Percentiles rank a stretch among this genome's conserved stretches.
phyloP scores from a whole-genome alignment of 768 basidiomycete genomes.

The Lenzites betulinus region DNA sequence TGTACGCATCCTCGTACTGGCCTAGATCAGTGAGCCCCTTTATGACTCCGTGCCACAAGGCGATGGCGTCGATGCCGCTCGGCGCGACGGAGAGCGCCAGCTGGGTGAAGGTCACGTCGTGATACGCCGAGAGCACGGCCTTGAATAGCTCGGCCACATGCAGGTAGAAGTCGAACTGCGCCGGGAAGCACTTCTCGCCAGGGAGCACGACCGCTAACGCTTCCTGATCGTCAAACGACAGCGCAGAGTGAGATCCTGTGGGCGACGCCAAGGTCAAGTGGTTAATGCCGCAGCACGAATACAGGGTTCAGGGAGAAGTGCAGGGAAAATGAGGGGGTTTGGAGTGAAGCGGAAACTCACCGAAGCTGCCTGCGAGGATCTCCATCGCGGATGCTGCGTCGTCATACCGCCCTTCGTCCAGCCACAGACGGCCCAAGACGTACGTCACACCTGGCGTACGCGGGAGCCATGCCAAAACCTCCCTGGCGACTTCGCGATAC shows the following conservation, averaged over 20 bases:
- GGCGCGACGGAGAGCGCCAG: conserved; percentile 76
- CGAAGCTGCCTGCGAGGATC: conserved; percentile 73
- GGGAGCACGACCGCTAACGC: conserved; percentile 66
- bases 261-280: background rate
- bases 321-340: background rate
- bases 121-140: conserved; percentile 48
- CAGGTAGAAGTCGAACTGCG: conserved; percentile 73
- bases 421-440: conserved; percentile 66
- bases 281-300: conserved; percentile 6
- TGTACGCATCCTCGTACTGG: conserved; percentile 87
- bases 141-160: conserved; percentile 80
- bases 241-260: conserved; percentile 49
- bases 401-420: conserved; percentile 66
- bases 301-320: background rate
- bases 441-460: conserved; percentile 75
- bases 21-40: conserved; percentile 73
- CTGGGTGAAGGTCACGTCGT: conserved; percentile 76
- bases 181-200: conserved; percentile 52
- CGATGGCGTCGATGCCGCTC: conserved; percentile 52
- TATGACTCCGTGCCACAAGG: conserved; percentile 82
- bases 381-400: conserved; percentile 76
- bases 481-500: conserved; percentile 59
- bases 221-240: conserved; percentile 62
- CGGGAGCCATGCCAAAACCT: conserved; percentile 77
- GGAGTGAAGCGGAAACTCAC: conserved; percentile 42